A percentile compares a stretch with the other conserved stretches of the same genome.
Evolutionary conservation across 2,329 filamentous ascomycete species (phyloP).

Genomic region (Claviceps arundinis): DNA sequence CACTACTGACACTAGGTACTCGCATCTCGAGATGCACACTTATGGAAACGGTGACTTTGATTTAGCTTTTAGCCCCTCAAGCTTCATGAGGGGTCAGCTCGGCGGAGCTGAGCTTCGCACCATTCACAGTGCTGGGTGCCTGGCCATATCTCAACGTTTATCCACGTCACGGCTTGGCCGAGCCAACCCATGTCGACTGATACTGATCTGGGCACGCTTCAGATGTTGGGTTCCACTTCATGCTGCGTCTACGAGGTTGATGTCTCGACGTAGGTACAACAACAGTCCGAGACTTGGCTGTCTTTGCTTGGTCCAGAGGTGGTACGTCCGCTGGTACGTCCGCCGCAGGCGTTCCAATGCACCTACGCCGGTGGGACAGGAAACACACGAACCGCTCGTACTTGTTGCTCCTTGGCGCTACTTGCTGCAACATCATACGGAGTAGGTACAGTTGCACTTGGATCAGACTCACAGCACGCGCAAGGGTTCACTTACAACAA

Average conservation of each 20-base stretch:
- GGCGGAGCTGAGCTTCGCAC: not conserved
- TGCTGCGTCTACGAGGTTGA: not conserved
- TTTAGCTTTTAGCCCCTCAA: not conserved
- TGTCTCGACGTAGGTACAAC: not conserved
- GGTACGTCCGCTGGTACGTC: not conserved
- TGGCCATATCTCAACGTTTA: not conserved
- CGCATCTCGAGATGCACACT: not conserved
- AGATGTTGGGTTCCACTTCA: not conserved
- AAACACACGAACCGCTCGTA: not conserved
- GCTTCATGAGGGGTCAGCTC: not conserved
- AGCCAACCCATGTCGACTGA: not conserved
- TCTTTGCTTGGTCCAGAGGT: not conserved
- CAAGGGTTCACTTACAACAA: too few species aligned
- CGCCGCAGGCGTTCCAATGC: not conserved
- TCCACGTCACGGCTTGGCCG: not conserved
- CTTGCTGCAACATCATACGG: too few species aligned
- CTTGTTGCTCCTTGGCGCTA: not conserved
- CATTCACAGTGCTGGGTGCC: not conserved
- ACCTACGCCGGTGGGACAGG: not conserved
- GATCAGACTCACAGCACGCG: too few species aligned
- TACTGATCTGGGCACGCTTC: not conserved
- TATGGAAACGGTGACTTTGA: not conserved
- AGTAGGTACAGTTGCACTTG: too few species aligned
- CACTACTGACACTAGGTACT: not conserved
- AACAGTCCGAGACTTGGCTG: not conserved